phyloP scores from a whole-genome alignment of 2,329 filamentous ascomycete species.

The Huntiella decipiens region DNA sequence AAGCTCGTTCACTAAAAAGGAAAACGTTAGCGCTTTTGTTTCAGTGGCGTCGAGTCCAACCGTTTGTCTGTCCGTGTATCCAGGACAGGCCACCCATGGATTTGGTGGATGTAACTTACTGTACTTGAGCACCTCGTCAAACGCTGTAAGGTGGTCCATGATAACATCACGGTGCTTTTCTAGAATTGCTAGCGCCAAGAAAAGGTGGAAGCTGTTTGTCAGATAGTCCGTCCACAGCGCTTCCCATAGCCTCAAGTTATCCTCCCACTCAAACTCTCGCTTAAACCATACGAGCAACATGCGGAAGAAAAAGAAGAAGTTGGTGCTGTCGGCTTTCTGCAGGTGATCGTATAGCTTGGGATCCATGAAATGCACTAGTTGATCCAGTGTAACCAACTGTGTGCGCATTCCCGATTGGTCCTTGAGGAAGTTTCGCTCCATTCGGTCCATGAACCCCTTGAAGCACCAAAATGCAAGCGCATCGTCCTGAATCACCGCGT shows the following conservation, averaged over 20 bases:
- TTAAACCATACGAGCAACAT: conserved; percentile 99
- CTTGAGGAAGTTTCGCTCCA: conserved; percentile 91
- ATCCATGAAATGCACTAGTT: conserved; percentile 92
- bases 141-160: conserved; percentile 81
- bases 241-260: conserved; percentile 82
- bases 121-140: conserved; percentile 96
- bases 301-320: conserved; percentile 99
- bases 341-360: conserved; percentile 84
- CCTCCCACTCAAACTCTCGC: conserved; percentile 79
- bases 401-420: conserved; percentile 93
- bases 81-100: no score
- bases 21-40: conserved; percentile 3
- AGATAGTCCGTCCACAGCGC: conserved; percentile 82
- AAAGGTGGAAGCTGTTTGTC: conserved; percentile 81
- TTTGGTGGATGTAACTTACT: conserved; percentile 30
- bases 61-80: no score
- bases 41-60: no score
- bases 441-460: conserved; percentile 87
- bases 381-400: conserved; percentile 78
- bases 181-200: conserved; percentile 79
- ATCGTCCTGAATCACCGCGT: conserved; percentile 93
- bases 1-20: conserved; percentile 64
- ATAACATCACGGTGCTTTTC: conserved; percentile 95
- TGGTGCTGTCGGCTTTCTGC: conserved; percentile 78
- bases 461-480: conserved; percentile 95